Evolutionary conservation across 768 basidiomycete species (phyloP).

Genomic region (Porphyrellus cyaneotinctus): DNA sequence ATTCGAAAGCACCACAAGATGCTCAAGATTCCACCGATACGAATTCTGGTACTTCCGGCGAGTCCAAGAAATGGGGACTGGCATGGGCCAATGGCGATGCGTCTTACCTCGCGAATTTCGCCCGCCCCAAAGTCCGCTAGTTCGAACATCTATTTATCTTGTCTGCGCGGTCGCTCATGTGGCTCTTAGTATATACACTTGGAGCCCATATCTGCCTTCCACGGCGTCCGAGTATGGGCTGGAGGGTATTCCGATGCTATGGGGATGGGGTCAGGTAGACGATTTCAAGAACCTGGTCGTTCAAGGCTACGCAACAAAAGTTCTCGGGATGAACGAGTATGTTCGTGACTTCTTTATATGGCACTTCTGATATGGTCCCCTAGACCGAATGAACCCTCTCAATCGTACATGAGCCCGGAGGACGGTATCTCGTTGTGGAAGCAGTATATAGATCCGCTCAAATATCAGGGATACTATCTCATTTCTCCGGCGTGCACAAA

Average conservation of each 20-base stretch:
- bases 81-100: conserved; percentile 64
- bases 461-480: conserved; percentile 53
- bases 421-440: conserved; percentile 59
- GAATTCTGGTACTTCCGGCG: not conserved
- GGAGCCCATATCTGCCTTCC: conserved; percentile 53
- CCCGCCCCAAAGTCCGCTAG: conserved; percentile 41
- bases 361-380: not conserved
- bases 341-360: conserved; percentile 17
- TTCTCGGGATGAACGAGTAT: conserved; percentile 80
- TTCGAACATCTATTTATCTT: conserved; percentile 25
- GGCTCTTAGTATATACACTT: conserved; percentile 53
- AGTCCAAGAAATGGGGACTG: conserved; percentile 52
- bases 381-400: conserved; percentile 67
- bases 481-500: conserved; percentile 70
- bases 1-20: not conserved
- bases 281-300: conserved; percentile 47
- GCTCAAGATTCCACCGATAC: not conserved
- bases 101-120: conserved; percentile 48
- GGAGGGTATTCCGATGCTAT: conserved; percentile 64
- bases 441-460: conserved; percentile 60
- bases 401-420: conserved; percentile 58
- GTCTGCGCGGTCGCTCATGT: not conserved
- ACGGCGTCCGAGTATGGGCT: conserved; percentile 43
- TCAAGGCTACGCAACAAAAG: conserved; percentile 49
- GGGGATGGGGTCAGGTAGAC: conserved; percentile 52